These are phyloP conservation scores for Patellifolia procumbens DNA, from an alignment of 179 eudicot genomes.

Conservation along the genomic window DNA sequence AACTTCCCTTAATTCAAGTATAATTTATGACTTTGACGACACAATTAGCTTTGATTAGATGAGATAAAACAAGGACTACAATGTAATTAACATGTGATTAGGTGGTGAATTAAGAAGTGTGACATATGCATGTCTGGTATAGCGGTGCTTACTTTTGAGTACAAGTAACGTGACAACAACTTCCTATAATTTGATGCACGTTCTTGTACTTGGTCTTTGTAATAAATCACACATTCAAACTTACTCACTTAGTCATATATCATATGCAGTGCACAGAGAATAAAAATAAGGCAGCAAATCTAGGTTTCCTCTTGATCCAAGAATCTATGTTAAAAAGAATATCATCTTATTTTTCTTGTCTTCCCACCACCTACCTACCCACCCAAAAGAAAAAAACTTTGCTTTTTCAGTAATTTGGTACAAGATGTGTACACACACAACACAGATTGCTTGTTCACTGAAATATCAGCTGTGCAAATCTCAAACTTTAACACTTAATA, in stretches of 20 bases:
- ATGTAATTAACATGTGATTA: conserved; percentile 6
- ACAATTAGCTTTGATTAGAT: not conserved
- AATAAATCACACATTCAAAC: conserved; percentile 1
- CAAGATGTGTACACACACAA: not conserved
- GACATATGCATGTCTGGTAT: conserved; percentile 2
- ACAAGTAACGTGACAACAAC: conserved; percentile 8
- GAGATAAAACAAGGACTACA: not conserved
- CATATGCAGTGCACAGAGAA: not conserved
- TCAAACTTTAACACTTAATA: not conserved
- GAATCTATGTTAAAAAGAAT: not conserved
- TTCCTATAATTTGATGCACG: conserved; percentile 21
- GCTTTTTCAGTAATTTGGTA: not conserved
- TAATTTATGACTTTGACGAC: not conserved
- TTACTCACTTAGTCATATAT: too few relatives aligned
- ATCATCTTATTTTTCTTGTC: too few relatives aligned
- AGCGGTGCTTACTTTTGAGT: conserved; percentile 4
- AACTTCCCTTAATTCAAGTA: not conserved
- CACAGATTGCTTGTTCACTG: not conserved
- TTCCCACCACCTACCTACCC: too few relatives aligned
- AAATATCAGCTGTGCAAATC: not conserved
- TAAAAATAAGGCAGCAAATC: not conserved
- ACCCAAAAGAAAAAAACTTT: too few relatives aligned
- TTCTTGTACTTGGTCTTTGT: conserved; percentile 18
- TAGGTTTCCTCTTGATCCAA: not conserved
- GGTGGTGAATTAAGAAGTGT: conserved; percentile 7